Evolutionary conservation across 179 eudicot genomes (phyloP).

Genomic region (Spergularia azorica): DNA sequence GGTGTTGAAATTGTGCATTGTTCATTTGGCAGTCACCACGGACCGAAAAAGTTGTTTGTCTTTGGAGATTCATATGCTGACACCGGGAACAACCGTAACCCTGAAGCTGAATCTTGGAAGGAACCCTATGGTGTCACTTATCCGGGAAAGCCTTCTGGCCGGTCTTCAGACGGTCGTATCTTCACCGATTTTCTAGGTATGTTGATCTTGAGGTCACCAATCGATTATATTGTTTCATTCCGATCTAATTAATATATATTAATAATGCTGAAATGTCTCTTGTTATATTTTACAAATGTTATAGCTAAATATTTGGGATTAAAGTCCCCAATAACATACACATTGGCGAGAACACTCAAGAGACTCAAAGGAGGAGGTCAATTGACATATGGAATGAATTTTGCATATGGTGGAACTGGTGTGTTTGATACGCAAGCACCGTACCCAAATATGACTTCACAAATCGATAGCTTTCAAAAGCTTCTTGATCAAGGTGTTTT

Average conservation of each 20-base stretch:
- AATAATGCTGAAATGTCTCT: too few species aligned
- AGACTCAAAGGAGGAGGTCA: constrained; percentile 15
- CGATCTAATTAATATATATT: too few species aligned
- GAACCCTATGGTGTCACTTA: constrained; percentile 33
- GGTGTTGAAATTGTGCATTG: constrained; percentile 9
- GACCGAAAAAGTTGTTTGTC: constrained; percentile 26
- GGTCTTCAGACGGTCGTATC: constrained; percentile 39
- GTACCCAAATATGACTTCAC: constrained; percentile 79
- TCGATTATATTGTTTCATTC: neutral
- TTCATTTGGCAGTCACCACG: neutral
- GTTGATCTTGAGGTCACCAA: neutral
- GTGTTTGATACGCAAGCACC: constrained; percentile 58
- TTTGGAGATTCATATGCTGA: constrained; percentile 41
- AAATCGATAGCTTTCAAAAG: constrained; percentile 49
- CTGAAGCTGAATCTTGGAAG: constrained; percentile 23
- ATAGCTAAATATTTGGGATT: constrained; percentile 63
- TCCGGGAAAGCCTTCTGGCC: constrained; percentile 37
- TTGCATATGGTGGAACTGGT: constrained; percentile 89
- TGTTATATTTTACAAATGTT: neutral
- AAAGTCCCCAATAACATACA: constrained; percentile 64
- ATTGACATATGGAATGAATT: constrained; percentile 58
- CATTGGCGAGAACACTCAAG: constrained; percentile 36
- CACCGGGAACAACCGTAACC: constrained; percentile 27
- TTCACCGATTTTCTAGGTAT: constrained; percentile 34
- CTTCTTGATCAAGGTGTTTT: constrained; percentile 41